Percentiles rank a stretch among this genome's conserved stretches.
These are phyloP conservation scores for Termitomyces sp. DNA, from an alignment of 1,284 basidiomycete genomes.

Conservation along the genomic window DNA sequence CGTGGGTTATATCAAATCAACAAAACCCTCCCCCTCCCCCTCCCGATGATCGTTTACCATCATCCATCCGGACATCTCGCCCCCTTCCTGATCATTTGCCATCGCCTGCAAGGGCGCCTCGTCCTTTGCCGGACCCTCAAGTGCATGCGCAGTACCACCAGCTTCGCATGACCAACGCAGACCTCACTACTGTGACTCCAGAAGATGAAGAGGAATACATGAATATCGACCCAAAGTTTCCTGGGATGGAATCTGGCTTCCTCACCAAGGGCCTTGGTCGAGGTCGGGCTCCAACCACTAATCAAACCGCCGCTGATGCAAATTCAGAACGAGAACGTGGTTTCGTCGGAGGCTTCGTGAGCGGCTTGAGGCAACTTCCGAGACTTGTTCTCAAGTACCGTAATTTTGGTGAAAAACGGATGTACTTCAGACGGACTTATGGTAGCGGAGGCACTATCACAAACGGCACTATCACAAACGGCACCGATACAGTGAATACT, in stretches of 20 bases:
- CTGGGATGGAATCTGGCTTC: constrained; percentile 20
- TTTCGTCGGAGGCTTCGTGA: constrained; percentile 37
- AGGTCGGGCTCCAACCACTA: constrained; percentile 8
- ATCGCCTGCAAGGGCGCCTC: constrained; percentile 20
- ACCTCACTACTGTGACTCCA: background rate
- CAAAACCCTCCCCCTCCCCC: constrained; percentile 26
- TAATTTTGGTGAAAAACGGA: constrained; percentile 20
- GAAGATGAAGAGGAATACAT: constrained; percentile 26
- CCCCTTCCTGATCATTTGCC: constrained; percentile 11
- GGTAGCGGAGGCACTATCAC: constrained; percentile 25
- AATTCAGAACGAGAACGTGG: constrained; percentile 15
- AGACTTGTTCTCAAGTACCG: constrained; percentile 26
- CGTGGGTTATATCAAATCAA: constrained; percentile 28
- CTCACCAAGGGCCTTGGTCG: constrained; percentile 17
- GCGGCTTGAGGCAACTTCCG: constrained; percentile 30
- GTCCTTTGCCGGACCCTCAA: constrained; percentile 28
- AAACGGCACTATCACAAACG: constrained; percentile 16
- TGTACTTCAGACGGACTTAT: constrained; percentile 23
- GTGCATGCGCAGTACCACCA: constrained; percentile 13
- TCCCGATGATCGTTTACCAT: constrained; percentile 19
- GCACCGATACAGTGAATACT: constrained; percentile 29
- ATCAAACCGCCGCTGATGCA: constrained; percentile 1
- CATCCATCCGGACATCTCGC: constrained; percentile 6
- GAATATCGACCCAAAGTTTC: constrained; percentile 19
- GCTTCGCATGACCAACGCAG: constrained; percentile 19